These are phyloP conservation scores for Podila verticillata DNA, from an alignment of 192 early-diverging fungal species.

Conservation along the genomic window DNA sequence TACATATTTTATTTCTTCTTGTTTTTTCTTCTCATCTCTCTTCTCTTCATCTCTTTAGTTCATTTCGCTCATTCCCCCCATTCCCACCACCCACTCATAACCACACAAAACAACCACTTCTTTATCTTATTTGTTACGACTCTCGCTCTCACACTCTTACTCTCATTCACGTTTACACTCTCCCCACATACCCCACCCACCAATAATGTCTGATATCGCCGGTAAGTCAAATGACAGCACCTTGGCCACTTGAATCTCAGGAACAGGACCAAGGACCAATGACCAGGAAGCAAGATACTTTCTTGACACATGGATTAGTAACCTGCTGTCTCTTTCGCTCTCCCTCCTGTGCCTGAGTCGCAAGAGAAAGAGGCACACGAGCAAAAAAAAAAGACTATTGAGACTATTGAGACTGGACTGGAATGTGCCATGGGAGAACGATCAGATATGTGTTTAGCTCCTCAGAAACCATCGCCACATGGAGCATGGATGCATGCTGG, in stretches of 20 bases:
- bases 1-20: neutral
- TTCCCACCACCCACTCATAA: neutral
- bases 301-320: neutral
- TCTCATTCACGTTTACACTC: neutral
- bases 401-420: too few species aligned
- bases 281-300: too few species aligned
- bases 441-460: too few species aligned
- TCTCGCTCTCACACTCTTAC: conserved; percentile 1
- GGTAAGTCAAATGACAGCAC: conserved; percentile 16
- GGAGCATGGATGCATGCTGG: too few species aligned
- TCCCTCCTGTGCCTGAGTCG: too few species aligned
- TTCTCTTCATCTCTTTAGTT: neutral
- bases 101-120: neutral
- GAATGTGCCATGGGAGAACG: too few species aligned
- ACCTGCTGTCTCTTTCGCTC: too few species aligned
- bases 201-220: conserved; percentile 39
- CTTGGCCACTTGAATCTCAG: neutral
- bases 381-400: too few species aligned
- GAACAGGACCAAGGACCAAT: neutral
- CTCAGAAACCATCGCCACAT: too few species aligned
- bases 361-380: too few species aligned
- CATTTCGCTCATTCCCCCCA: conserved; percentile 7
- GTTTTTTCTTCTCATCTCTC: neutral
- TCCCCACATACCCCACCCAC: neutral
- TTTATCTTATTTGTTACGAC: conserved; percentile 1